Conservation (phyloP, 371 early-diverging fungal genomes). For the Neoconidiobolus thromboides region DNA sequence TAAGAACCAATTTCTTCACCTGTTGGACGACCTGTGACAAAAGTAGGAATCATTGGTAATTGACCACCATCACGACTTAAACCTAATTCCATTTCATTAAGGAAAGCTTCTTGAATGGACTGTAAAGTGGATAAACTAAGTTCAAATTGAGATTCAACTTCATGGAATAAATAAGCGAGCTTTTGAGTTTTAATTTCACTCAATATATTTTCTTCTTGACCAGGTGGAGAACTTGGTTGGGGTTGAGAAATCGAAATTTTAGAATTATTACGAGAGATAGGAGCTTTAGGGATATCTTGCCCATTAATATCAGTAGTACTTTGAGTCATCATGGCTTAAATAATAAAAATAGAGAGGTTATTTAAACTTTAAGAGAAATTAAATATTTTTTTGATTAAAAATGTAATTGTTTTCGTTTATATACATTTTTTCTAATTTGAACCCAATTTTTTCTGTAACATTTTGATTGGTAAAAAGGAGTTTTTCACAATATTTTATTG, state of each 20-base stretch:
- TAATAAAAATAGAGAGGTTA: too few species aligned
- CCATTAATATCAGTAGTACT: not conserved
- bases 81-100: slow-evolving; percentile 52
- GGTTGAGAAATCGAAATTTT: not conserved
- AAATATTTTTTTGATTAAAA: too few species aligned
- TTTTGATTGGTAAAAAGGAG: too few species aligned
- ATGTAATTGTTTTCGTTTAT: too few species aligned
- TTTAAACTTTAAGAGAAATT: too few species aligned
- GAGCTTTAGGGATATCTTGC: not conserved
- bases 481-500: too few species aligned
- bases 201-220: not conserved
- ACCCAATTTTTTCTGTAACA: too few species aligned
- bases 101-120: slow-evolving; percentile 40
- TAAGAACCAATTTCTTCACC: slow-evolving; percentile 69
- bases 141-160: slow-evolving; percentile 30
- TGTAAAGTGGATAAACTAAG: slow-evolving; percentile 31
- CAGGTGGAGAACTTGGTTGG: not conserved
- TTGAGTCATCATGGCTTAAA: not conserved
- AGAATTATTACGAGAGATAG: not conserved
- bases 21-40: slow-evolving; percentile 26
- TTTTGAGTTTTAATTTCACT: not conserved
- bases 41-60: slow-evolving; percentile 18
- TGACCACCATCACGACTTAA: slow-evolving; percentile 15
- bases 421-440: too few species aligned
- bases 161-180: not conserved